Evolutionary conservation across 179 eudicot genomes (phyloP).

Genomic region (Spergularia azorica): DNA sequence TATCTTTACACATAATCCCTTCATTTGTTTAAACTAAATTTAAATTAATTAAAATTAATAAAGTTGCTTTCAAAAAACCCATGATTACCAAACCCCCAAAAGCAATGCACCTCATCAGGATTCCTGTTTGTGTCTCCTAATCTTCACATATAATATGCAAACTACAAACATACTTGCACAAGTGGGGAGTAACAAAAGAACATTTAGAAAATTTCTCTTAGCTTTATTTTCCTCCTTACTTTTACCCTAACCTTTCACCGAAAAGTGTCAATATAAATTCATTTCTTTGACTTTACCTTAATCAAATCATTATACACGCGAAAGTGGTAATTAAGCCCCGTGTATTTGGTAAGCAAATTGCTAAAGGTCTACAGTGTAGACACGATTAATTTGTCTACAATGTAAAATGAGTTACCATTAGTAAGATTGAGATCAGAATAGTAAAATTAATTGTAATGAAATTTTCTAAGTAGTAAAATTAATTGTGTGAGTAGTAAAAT

Average conservation of each 20-base stretch:
- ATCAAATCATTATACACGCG: constrained; percentile 24
- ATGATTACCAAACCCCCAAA: constrained; percentile 30
- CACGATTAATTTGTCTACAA: too few relatives aligned
- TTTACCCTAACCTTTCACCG: constrained; percentile 27
- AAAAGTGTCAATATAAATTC: constrained; percentile 33
- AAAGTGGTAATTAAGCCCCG: background rate
- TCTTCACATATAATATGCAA: background rate
- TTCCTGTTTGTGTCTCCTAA: constrained; percentile 32
- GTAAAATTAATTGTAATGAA: too few relatives aligned
- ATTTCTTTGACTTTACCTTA: constrained; percentile 28
- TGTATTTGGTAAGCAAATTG: too few relatives aligned
- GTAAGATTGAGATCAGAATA: too few relatives aligned
- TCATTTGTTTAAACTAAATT: constrained; percentile 17
- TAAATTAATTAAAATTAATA: background rate
- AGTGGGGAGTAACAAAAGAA: background rate
- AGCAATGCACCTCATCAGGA: constrained; percentile 32
- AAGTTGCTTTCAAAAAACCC: constrained; percentile 27
- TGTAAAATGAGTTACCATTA: too few relatives aligned
- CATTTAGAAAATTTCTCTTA: too few relatives aligned
- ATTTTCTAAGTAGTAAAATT: too few relatives aligned
- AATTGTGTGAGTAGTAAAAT: too few relatives aligned
- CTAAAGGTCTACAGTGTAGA: too few relatives aligned
- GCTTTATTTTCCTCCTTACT: too few relatives aligned
- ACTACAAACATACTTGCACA: background rate
- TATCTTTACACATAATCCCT: constrained; percentile 34